Evolutionary conservation across 2,329 filamentous ascomycete genomes (phyloP).

Genomic region (Sporothrix phasma): DNA sequence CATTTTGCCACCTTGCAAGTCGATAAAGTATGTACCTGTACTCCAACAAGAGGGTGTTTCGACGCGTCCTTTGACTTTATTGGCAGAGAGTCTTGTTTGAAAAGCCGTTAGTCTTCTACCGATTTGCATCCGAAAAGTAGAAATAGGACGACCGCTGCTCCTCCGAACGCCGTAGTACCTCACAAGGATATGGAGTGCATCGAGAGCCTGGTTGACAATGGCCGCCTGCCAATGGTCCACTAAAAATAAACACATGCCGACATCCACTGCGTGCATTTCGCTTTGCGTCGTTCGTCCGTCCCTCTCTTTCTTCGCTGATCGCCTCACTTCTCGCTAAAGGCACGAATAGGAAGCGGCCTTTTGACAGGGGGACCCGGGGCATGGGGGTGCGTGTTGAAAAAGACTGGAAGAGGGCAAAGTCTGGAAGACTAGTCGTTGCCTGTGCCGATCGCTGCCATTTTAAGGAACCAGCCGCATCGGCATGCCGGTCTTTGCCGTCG

Average conservation of each 20-base stretch:
- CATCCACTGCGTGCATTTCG: neutral
- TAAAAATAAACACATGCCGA: neutral
- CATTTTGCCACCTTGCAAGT: no score
- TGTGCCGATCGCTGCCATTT: slow-evolving; percentile 9
- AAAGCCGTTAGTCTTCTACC: neutral
- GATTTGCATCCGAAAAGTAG: neutral
- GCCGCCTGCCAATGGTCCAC: neutral
- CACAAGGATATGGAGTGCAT: neutral
- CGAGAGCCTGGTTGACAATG: neutral
- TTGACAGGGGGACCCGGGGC: neutral
- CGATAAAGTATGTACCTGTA: no score
- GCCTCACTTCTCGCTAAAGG: neutral
- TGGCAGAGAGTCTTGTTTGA: no score
- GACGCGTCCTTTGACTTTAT: no score
- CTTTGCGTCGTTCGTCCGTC: neutral
- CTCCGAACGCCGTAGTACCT: no score
- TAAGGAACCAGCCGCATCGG: slow-evolving; percentile 12
- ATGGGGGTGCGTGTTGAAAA: neutral
- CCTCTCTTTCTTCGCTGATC: neutral
- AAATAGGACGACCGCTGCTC: no score
- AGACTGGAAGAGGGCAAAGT: neutral
- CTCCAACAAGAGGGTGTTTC: no score
- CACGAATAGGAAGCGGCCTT: neutral
- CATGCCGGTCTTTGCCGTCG: slow-evolving; percentile 10
- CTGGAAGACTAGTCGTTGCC: no score